These are phyloP conservation scores for Fusarium mangiferae DNA, from an alignment of 2,329 filamentous ascomycete species.

Conservation along the genomic window DNA sequence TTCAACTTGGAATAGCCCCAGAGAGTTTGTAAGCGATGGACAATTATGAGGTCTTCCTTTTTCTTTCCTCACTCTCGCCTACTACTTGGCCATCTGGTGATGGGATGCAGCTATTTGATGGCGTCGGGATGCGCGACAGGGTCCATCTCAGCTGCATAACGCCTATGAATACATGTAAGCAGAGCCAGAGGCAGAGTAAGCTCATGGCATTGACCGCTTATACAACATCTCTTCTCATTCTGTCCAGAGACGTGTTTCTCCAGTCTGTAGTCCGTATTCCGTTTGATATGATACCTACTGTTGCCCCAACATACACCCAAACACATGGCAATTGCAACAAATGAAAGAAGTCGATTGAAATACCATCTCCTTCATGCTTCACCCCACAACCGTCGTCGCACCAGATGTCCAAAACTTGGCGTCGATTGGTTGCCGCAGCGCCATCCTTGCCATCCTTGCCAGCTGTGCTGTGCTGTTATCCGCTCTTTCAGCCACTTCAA, in stretches of 20 bases:
- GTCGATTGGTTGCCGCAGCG: constrained; percentile 18
- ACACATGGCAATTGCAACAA: neutral
- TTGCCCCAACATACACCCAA: neutral
- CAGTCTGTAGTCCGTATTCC: neutral
- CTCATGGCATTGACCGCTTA: constrained; percentile 4
- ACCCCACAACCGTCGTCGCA: constrained; percentile 20
- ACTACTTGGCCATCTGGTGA: neutral
- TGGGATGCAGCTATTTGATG: constrained; percentile 1
- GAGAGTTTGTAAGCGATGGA: too few species aligned
- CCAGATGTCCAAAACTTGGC: neutral
- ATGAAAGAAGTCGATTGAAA: constrained; percentile 2
- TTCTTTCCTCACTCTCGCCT: neutral
- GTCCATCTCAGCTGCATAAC: constrained; percentile 1
- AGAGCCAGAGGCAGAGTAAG: constrained; percentile 5
- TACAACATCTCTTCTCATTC: neutral
- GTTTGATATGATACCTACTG: neutral
- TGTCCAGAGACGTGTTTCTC: neutral
- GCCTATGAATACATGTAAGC: constrained; percentile 1
- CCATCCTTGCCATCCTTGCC: constrained; percentile 2
- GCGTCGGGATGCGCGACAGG: constrained; percentile 11
- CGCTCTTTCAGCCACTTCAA: constrained; percentile 28
- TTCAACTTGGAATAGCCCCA: neutral
- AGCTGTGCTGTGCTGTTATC: neutral
- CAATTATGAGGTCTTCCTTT: neutral
- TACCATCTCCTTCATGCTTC: constrained; percentile 1